Percentiles rank a stretch among this genome's conserved stretches.
These are phyloP conservation scores for Ziziphus jujuba DNA, from an alignment of 306 rosid species.

Conservation along the genomic window DNA sequence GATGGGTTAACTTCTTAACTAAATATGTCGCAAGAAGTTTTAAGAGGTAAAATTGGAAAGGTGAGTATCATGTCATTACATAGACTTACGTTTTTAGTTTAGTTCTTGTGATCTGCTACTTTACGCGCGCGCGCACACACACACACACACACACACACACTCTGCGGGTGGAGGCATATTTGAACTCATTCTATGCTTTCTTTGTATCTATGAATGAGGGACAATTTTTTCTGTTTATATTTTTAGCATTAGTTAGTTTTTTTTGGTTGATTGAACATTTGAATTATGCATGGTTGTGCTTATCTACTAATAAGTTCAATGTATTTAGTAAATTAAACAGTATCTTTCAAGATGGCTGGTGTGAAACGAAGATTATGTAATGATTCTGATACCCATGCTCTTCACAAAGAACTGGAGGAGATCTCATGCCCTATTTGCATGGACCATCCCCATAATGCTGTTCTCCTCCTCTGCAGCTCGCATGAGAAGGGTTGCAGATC, in stretches of 20 bases:
- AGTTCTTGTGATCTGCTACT: no score
- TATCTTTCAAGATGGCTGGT: constrained; percentile 96
- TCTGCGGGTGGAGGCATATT: neutral
- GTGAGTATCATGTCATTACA: no score
- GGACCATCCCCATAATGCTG: constrained; percentile 99
- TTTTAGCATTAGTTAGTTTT: neutral
- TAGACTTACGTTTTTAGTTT: no score
- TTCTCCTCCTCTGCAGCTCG: constrained; percentile 95
- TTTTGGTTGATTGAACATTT: constrained; percentile 5
- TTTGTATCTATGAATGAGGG: neutral
- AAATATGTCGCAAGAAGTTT: neutral
- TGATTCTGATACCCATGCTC: constrained; percentile 85
- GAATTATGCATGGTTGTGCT: constrained; percentile 26
- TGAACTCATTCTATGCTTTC: neutral
- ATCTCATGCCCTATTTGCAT: constrained; percentile 98
- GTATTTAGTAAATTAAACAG: constrained; percentile 81
- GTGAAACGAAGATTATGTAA: constrained; percentile 89
- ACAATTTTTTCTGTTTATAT: neutral
- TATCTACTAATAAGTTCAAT: constrained; percentile 65
- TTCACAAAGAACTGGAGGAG: constrained; percentile 98
- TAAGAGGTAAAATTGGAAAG: neutral
- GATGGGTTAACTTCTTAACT: no score
- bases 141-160: no score
- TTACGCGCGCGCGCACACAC: neutral
- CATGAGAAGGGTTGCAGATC: constrained; percentile 97